Conservation (phyloP, 805 yeast genomes). For the Candida boidinii region DNA sequence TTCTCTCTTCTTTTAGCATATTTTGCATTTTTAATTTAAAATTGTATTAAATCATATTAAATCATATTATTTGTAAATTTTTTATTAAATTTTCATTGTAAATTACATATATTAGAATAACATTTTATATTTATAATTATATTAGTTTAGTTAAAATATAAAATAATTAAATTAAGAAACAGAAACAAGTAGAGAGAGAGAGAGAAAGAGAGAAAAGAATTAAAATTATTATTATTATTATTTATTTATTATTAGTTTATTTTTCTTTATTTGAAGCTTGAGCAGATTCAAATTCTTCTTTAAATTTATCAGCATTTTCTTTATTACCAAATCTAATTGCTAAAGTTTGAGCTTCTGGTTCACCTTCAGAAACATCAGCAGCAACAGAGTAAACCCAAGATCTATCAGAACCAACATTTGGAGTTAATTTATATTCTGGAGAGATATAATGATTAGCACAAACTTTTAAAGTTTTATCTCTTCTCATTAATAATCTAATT, state of each 20-base stretch:
- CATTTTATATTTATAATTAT: no score
- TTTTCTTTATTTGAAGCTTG: slow-evolving; percentile 51
- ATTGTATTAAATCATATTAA: no score
- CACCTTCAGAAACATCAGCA: slow-evolving; percentile 93
- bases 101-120: no score
- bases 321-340: slow-evolving; percentile 92
- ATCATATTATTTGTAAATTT: no score
- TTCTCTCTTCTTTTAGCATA: no score
- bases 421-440: slow-evolving; percentile 74
- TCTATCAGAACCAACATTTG: slow-evolving; percentile 95
- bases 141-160: no score
- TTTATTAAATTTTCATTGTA: no score
- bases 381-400: slow-evolving; percentile 97
- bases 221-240: no score
- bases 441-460: slow-evolving; percentile 94
- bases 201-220: no score
- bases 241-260: not conserved
- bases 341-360: slow-evolving; percentile 90
- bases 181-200: no score
- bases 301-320: slow-evolving; percentile 92
- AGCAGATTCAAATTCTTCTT: slow-evolving; percentile 84
- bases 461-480: slow-evolving; percentile 96
- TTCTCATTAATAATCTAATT: slow-evolving; percentile 93
- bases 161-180: no score
- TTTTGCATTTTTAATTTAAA: no score